Evolutionary conservation across 2,329 filamentous ascomycete species (phyloP).

Genomic region (Alternaria sp.): DNA sequence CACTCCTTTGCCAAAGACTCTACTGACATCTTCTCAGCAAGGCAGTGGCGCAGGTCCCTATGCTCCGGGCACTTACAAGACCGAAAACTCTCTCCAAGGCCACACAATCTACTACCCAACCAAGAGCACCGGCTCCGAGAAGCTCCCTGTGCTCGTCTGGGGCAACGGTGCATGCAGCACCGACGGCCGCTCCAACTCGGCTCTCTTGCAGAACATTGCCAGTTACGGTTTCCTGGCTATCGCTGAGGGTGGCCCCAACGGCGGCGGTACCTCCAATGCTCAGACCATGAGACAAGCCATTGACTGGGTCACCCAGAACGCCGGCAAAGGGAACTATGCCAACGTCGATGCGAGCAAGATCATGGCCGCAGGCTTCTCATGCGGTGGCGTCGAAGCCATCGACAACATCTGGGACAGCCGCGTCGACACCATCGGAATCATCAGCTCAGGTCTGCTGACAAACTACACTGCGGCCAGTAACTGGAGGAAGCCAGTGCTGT

Average conservation of each 20-base stretch:
- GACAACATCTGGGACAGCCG: conserved; percentile 19
- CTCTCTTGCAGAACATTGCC: conserved; percentile 16
- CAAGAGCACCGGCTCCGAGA: conserved; percentile 6
- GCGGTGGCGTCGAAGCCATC: conserved; percentile 24
- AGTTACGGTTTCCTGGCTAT: conserved; percentile 28
- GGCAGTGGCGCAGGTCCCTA: conserved; percentile 2
- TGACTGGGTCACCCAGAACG: conserved; percentile 19
- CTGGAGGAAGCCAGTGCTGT: conserved; percentile 23
- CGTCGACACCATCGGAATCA: conserved; percentile 21
- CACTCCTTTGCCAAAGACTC: neutral
- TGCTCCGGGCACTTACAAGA: conserved; percentile 8
- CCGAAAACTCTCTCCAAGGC: conserved; percentile 11
- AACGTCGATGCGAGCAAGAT: conserved; percentile 27
- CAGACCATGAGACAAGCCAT: conserved; percentile 16
- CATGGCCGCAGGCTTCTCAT: conserved; percentile 20
- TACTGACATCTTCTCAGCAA: neutral
- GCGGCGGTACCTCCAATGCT: conserved; percentile 12
- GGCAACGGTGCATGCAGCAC: conserved; percentile 32
- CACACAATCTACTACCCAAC: conserved; percentile 25
- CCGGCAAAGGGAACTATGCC: conserved; percentile 22
- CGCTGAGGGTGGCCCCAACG: conserved; percentile 18
- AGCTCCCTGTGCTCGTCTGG: conserved; percentile 32
- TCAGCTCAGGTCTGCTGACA: conserved; percentile 20
- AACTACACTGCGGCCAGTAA: conserved; percentile 12
- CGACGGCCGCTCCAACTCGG: conserved; percentile 16